These are phyloP conservation scores for Waltergamsia citrina DNA, from an alignment of 2,329 filamentous ascomycete genomes.

Conservation along the genomic window DNA sequence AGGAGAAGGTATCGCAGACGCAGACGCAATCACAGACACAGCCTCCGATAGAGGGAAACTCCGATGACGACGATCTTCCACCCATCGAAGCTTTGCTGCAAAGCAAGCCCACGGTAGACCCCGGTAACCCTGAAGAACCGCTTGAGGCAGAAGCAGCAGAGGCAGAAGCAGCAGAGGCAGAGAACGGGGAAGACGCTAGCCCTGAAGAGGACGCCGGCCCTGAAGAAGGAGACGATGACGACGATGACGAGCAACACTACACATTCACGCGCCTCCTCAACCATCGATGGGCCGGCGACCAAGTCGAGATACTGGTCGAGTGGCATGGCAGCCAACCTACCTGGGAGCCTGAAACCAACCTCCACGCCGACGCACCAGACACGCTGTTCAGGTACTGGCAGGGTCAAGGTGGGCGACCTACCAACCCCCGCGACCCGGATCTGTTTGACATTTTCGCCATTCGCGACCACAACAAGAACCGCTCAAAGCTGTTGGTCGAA, in stretches of 20 bases:
- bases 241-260: background rate
- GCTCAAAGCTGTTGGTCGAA: slow-evolving; percentile 19
- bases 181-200: background rate
- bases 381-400: slow-evolving; percentile 22
- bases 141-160: background rate
- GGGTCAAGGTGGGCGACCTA: slow-evolving; percentile 17
- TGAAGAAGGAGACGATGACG: background rate
- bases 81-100: background rate
- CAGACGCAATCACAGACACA: background rate
- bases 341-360: slow-evolving; percentile 21
- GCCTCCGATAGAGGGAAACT: background rate
- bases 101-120: background rate
- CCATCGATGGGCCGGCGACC: slow-evolving; percentile 17
- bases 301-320: slow-evolving; percentile 18
- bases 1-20: no score
- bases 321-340: slow-evolving; percentile 19
- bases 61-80: background rate
- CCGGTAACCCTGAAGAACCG: background rate
- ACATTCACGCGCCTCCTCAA: slow-evolving; percentile 3
- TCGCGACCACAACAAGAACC: slow-evolving; percentile 17
- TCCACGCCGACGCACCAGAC: slow-evolving; percentile 21
- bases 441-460: slow-evolving; percentile 22
- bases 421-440: slow-evolving; percentile 17
- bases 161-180: background rate
- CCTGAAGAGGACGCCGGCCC: background rate